These are phyloP conservation scores for Oryza nivara DNA, from an alignment of 176 grass and related monocot genomes.

Conservation along the genomic window DNA sequence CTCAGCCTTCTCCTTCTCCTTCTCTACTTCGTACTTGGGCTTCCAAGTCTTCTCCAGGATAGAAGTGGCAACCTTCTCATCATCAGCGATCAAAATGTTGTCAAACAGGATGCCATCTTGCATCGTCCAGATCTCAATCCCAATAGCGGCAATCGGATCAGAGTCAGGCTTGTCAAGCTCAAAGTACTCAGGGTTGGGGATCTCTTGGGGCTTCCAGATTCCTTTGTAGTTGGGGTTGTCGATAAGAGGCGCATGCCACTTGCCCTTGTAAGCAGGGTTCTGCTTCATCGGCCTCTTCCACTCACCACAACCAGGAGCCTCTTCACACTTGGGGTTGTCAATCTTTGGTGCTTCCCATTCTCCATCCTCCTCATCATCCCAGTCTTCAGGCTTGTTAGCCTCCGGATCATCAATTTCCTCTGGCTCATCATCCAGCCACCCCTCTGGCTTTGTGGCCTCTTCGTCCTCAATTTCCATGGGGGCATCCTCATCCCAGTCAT, in stretches of 20 bases:
- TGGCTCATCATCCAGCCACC: constrained; percentile 95
- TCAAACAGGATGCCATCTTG: constrained; percentile 96
- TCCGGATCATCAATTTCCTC: constrained; percentile 95
- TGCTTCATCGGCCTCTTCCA: constrained; percentile 95
- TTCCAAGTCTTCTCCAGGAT: constrained; percentile 86
- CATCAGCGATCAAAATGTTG: constrained; percentile 82
- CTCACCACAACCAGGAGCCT: constrained; percentile 89
- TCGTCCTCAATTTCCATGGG: constrained; percentile 88
- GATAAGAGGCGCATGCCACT: constrained; percentile 91
- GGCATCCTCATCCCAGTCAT: constrained; percentile 98
- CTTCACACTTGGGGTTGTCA: constrained; percentile 95
- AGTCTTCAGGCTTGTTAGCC: constrained; percentile 87
- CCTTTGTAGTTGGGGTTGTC: constrained; percentile 96
- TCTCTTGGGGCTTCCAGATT: constrained; percentile 96
- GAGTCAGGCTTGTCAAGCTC: constrained; percentile 80
- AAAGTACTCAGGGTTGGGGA: constrained; percentile 96
- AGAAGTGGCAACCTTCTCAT: constrained; percentile 78
- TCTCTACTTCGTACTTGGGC: constrained; percentile 89
- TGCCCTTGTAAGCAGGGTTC: constrained; percentile 96
- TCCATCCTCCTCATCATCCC: constrained; percentile 99
- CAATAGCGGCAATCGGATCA: constrained; percentile 82
- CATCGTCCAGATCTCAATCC: constrained; percentile 99
- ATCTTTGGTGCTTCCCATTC: constrained; percentile 92
- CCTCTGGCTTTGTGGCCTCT: constrained; percentile 88
- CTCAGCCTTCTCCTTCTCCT: constrained; percentile 91